phyloP scores from a whole-genome alignment of 306 rosid genomes.

The Trifolium subterraneum region DNA sequence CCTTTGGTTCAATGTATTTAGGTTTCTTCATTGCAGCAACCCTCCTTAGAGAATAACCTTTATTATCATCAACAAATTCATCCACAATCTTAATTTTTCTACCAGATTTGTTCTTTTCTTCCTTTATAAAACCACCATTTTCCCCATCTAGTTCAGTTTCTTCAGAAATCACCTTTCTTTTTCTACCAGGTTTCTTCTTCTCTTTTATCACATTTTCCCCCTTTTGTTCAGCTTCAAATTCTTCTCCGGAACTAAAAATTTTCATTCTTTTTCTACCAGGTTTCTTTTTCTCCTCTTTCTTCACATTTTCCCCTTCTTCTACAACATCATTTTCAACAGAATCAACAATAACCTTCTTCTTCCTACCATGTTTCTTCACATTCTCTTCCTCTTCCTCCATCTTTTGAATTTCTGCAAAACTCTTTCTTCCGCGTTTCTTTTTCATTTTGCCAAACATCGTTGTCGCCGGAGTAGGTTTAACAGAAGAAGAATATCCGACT shows the following conservation, averaged over 20 bases:
- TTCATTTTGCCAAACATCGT: conserved; percentile 28
- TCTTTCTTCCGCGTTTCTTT: neutral
- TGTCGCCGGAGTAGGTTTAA: neutral
- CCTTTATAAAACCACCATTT: neutral
- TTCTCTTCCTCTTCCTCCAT: neutral
- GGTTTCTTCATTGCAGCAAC: neutral
- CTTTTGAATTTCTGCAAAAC: neutral
- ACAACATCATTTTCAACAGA: neutral
- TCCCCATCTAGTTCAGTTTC: neutral
- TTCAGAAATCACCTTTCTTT: neutral
- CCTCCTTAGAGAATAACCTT: neutral
- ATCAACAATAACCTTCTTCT: too few relatives aligned
- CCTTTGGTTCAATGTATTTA: neutral
- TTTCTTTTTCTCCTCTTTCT: neutral
- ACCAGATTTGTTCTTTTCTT: neutral
- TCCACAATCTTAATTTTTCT: neutral
- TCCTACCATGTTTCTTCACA: neutral
- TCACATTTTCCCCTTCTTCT: neutral
- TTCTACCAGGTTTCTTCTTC: neutral
- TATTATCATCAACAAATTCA: neutral
- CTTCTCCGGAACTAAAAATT: neutral
- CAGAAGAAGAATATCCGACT: neutral
- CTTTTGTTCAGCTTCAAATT: neutral
- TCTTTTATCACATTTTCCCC: too few relatives aligned
- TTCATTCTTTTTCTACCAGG: neutral